A percentile compares a stretch with the other conserved stretches of the same genome.
Evolutionary conservation across 164 flowering plant species (phyloP).

Genomic region (Hamamelis virginiana): DNA sequence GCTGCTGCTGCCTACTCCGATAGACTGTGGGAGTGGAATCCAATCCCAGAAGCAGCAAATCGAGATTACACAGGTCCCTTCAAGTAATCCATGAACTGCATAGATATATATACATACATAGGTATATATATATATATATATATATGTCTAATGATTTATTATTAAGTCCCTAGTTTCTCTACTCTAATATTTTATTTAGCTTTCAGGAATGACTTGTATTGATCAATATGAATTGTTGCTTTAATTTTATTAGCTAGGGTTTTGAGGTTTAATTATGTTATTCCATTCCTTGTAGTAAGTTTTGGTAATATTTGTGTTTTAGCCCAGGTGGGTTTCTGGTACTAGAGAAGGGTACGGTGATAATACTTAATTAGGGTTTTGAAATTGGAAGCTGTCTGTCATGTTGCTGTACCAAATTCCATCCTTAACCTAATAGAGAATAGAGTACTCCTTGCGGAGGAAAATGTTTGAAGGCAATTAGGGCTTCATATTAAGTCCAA

Average conservation of each 20-base stretch:
- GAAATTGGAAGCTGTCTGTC: too few relatives aligned
- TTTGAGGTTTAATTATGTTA: background rate
- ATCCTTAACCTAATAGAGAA: too few relatives aligned
- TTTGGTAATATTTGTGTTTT: too few relatives aligned
- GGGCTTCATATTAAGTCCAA: too few relatives aligned
- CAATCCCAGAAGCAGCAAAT: slow-evolving; percentile 40
- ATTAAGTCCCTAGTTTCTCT: too few relatives aligned
- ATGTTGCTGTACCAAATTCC: too few relatives aligned
- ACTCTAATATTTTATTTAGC: slow-evolving; percentile 1
- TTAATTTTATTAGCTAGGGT: background rate
- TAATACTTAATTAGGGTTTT: too few relatives aligned
- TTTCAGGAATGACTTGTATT: background rate
- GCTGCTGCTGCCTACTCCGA: slow-evolving; percentile 39
- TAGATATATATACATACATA: slow-evolving; percentile 5
- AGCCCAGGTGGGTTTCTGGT: too few relatives aligned
- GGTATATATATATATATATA: background rate
- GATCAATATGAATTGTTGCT: background rate
- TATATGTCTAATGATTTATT: too few relatives aligned
- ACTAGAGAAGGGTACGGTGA: too few relatives aligned
- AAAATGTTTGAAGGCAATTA: too few relatives aligned
- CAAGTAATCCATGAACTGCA: slow-evolving; percentile 34
- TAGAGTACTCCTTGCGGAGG: too few relatives aligned
- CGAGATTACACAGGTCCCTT: slow-evolving; percentile 43
- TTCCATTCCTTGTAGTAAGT: background rate
- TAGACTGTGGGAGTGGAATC: slow-evolving; percentile 75